Conservation (phyloP, 768 basidiomycete species). For the Tulasnella sp. region DNA sequence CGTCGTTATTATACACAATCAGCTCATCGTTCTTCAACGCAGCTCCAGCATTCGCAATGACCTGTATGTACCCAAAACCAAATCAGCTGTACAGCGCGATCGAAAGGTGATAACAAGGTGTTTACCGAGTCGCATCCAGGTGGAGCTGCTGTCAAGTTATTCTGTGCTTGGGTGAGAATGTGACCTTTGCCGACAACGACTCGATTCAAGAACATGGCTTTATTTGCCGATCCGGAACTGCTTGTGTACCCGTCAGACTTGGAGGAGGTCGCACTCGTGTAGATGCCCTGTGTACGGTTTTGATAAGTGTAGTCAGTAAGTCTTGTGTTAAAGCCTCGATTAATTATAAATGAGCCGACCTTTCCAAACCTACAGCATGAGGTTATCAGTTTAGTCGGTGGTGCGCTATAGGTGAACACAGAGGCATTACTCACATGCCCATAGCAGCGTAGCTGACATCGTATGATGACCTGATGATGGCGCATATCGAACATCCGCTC, state of each 20-base stretch:
- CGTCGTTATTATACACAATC: slow-evolving; percentile 60
- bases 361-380: slow-evolving; percentile 1
- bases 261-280: slow-evolving; percentile 11
- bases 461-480: slow-evolving; percentile 6
- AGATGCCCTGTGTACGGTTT: slow-evolving; percentile 35
- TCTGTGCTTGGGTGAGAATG: slow-evolving; percentile 5
- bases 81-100: too few species aligned
- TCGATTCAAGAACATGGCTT: slow-evolving; percentile 8
- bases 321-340: not conserved
- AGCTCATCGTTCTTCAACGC: slow-evolving; percentile 62
- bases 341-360: not conserved
- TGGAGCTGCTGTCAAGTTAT: not conserved
- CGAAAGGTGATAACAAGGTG: not conserved
- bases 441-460: slow-evolving; percentile 8
- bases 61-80: not conserved
- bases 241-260: slow-evolving; percentile 9
- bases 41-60: slow-evolving; percentile 25
- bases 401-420: not conserved
- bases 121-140: slow-evolving; percentile 5
- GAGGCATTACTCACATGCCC: slow-evolving; percentile 1
- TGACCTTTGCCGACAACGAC: slow-evolving; percentile 4
- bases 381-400: not conserved
- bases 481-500: not conserved
- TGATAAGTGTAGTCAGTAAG: not conserved
- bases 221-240: not conserved